A percentile compares a stretch with the other conserved stretches of the same genome.
Conservation (phyloP, 2,329 filamentous ascomycete genomes). For the Beauveria asiatica region DNA sequence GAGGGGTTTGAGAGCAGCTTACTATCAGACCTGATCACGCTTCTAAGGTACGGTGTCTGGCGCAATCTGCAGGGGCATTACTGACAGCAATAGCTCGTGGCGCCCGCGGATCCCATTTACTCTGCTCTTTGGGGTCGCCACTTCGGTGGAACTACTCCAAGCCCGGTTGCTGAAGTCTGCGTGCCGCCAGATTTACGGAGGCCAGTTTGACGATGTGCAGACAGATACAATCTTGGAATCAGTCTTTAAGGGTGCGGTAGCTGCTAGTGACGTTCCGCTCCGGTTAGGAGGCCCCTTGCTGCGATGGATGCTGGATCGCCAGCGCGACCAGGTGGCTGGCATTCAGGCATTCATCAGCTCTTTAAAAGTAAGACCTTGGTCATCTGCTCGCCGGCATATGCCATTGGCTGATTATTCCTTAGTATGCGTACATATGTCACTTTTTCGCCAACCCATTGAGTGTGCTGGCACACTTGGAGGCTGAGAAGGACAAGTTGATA, state of each 20-base stretch:
- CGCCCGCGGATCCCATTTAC: slow-evolving; percentile 68
- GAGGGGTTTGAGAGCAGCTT: slow-evolving; percentile 69
- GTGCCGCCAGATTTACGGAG: slow-evolving; percentile 57
- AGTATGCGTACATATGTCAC: slow-evolving; percentile 82
- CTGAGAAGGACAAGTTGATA: slow-evolving; percentile 28
- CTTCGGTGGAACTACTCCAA: slow-evolving; percentile 72
- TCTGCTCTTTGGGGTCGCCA: slow-evolving; percentile 70
- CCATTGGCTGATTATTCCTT: slow-evolving; percentile 5
- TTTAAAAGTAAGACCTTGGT: slow-evolving; percentile 43
- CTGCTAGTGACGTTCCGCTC: slow-evolving; percentile 46
- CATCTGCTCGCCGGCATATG: background rate
- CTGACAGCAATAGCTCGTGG: slow-evolving; percentile 48
- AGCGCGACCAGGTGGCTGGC: slow-evolving; percentile 69
- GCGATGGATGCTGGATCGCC: slow-evolving; percentile 57
- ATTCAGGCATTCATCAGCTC: slow-evolving; percentile 64
- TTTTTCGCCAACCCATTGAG: slow-evolving; percentile 73
- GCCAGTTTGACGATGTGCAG: slow-evolving; percentile 70
- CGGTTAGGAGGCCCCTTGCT: slow-evolving; percentile 57
- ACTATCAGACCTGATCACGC: slow-evolving; percentile 60
- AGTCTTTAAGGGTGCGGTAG: slow-evolving; percentile 59
- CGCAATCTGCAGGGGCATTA: background rate
- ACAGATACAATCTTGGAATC: slow-evolving; percentile 63
- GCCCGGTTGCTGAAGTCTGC: slow-evolving; percentile 62
- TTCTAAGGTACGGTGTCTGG: slow-evolving; percentile 51
- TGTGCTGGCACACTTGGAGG: slow-evolving; percentile 41